Percentiles rank a stretch among this genome's conserved stretches.
Evolutionary conservation across 1,284 basidiomycete species (phyloP).

Genomic region (Thelephora terrestris): DNA sequence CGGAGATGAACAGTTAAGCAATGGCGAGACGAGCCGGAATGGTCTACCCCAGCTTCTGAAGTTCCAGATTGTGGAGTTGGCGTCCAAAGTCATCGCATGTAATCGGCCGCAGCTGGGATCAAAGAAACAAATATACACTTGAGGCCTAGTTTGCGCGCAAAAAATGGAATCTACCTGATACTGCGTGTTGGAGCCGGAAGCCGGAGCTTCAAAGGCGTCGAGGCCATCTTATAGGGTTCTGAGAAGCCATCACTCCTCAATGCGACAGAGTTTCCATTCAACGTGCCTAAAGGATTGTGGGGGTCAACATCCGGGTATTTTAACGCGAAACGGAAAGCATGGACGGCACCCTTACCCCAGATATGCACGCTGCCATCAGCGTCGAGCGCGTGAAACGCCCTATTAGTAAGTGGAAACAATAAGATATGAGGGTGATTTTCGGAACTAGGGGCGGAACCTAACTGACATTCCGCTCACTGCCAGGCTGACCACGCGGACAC

Average conservation of each 20-base stretch:
- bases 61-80: slow-evolving; percentile 51
- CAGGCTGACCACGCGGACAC: slow-evolving; percentile 59
- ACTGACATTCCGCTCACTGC: slow-evolving; percentile 74
- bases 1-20: slow-evolving; percentile 32
- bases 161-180: slow-evolving; percentile 44
- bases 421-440: no score
- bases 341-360: slow-evolving; percentile 52
- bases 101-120: slow-evolving; percentile 57
- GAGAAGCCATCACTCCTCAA: slow-evolving; percentile 48
- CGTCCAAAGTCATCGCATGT: slow-evolving; percentile 60
- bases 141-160: not conserved
- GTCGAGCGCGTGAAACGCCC: slow-evolving; percentile 77
- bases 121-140: slow-evolving; percentile 1
- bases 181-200: slow-evolving; percentile 47
- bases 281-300: slow-evolving; percentile 34
- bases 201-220: slow-evolving; percentile 42
- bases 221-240: slow-evolving; percentile 36
- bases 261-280: slow-evolving; percentile 40
- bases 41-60: slow-evolving; percentile 69
- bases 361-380: slow-evolving; percentile 64
- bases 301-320: not conserved
- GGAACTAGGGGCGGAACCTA: not conserved
- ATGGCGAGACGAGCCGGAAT: slow-evolving; percentile 44
- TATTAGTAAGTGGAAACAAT: slow-evolving; percentile 17
- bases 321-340: not conserved